Evolutionary conservation across 2,329 filamentous ascomycete species (phyloP), one percentile per base, ranked within the genome.

Genomic region (Penicillium sclerotigenum): DNA sequence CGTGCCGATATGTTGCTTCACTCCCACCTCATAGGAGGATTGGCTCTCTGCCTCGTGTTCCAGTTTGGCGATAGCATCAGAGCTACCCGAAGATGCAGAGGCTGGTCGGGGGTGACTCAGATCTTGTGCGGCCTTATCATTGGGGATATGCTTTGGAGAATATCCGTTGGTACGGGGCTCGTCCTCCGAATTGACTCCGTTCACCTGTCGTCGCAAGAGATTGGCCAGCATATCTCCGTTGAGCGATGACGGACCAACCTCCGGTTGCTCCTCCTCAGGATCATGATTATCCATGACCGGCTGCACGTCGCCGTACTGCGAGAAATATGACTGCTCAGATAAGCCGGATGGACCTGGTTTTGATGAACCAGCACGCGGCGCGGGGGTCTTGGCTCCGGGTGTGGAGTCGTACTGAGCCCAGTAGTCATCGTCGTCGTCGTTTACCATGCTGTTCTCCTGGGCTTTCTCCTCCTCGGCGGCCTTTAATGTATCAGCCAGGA

Each of bases 401-500:
- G 81, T 83, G 50, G 77, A 75, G 69, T 85, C 83, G 64, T 87
- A 87, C 62, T 81, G 80, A 4, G 81, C 83, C 85, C 85, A 87
- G 69, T 87, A 87, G 59, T 81, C 80, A 59, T 83, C 83, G 50
- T 86, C 84, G 54, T 86, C 82, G 20, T 83, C 80, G 1, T 81
- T 79, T n/a, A 75, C 68, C 7, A 65, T 47, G n/a, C 51, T 51
- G 9, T 61, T 57, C 8, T 60, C 55, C 31, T 60, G 54, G 10
- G 58, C 20, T 34, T 64, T 60, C 37, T 60, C 52, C 54, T 63
- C 52, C 47, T 67, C 69, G 20, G 67, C 66, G 24, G 69, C 68
- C 48, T 65, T 65, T 48, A 76, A 42, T 9, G 71, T 73, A 56
- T 77, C 73, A 24, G 70, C 63, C 36, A 74, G 61, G 14, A 75